Evolutionary conservation across 306 rosid genomes (phyloP), one percentile per base, ranked within the genome.

Genomic region (Pyrus betulifolia): DNA sequence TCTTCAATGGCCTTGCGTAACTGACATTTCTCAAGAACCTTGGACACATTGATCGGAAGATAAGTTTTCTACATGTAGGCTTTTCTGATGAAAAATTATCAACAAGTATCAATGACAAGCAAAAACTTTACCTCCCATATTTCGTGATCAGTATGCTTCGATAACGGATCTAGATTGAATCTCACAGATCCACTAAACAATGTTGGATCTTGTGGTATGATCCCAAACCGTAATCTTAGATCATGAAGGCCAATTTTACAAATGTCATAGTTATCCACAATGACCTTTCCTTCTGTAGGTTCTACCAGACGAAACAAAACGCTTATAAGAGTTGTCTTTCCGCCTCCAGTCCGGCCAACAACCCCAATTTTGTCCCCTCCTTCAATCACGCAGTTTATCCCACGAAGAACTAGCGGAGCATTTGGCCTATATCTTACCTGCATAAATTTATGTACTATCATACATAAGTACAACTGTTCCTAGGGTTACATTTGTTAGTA

Each of bases 291-390:
- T 46, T 77, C 81, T 22, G 72, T 66, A 11, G 81, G 81, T 75
- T 82, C 85, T 21, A 82, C 81, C 25, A 82, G 78, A 57, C 81
- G 78, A 67, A 82, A 82, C 65, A 82, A 57, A 2, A 69, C 81
- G 5, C 85, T 65, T 14, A 82, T 77, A 35, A 76, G 81, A 71
- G 85, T 82, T 21, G 85, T 77, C 75, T 77, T 82, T 44, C 85
- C 85, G 49, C 81, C 77, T 33, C 85, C 85, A 19, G 85, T 81
- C 70, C 81, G 66, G 59, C 85, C 81, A 30, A 82, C 81, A 4
- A 82, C 59, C 15, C 81, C 85, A 45, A 82, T 69, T 42, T 72
- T 76, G 35, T 66, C 54, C 4, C 81, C 78, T 77, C 85, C 81
- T 72, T 82, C 85, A 57, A 72, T 71, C 13, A 52, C 60, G 42